Base-by-base conservation (phyloP, 2,329 filamentous ascomycete genomes). In the Colletotrichum sp. region DNA sequence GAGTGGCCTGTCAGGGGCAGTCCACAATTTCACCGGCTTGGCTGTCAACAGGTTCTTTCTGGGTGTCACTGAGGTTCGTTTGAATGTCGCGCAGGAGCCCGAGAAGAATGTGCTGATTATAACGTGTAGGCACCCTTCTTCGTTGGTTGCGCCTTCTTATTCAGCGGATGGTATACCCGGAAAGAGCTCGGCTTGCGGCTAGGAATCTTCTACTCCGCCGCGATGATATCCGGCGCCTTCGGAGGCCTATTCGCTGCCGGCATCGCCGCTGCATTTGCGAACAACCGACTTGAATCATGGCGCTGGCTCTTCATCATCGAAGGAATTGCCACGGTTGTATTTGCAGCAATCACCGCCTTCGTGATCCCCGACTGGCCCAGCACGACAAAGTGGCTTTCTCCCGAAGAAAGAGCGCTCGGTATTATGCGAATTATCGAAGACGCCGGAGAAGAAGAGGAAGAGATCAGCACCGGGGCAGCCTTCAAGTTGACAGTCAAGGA, bases 231-330 rank as follows among this genome's bases (percentile, higher is more conserved):
- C 0, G 84, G 84, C 1, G 83, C 80, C 0, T 77, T 84, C 1
- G 82, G 83, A 9, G 82, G 82, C 0, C 39, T 83, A 0, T 74
- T 83, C 1, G 82, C 82, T 0, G 82, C 81, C n/a, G 81, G 78
- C 0, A 82, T 83, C 8, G 59, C 66, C 8, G 76, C 73, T 4
- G 73, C 73, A 0, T 76, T 78, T n/a, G 60, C 68, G 0, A 30
- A 76, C 55, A 65, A 76, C 21, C 87, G 88, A 0, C 81, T 90
- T 2, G 82, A 83, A 2, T 88, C 89, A 1, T 90, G 88, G 89
- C 78, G 88, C 62, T 90, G 88, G 89, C 80, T 89, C 0, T 90
- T 90, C 73, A 87, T 89, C 34, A 82, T 87, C 0, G 87, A 89
- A 72, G 87, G 87, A 2, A 81, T 86, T 15, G 85, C 89, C 64